Percentiles rank a stretch among this genome's conserved stretches.
These are phyloP conservation scores for Lithospermum erythrorhizon DNA, from an alignment of 257 asterid species.

Conservation along the genomic window DNA sequence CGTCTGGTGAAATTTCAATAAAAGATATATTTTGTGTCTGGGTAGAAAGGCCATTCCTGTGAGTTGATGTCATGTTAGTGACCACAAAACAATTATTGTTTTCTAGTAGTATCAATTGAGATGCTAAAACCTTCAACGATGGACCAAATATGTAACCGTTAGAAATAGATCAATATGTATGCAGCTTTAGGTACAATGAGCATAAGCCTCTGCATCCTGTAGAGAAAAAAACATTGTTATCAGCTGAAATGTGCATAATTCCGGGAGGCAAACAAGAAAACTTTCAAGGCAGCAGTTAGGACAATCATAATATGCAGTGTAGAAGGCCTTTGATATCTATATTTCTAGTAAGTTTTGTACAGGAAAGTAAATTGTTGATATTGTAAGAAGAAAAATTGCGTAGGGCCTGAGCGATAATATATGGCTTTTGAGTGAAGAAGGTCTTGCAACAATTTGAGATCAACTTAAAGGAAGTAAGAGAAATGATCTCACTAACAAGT, in stretches of 20 bases:
- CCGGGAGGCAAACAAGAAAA: neutral
- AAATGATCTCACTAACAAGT: too few species aligned
- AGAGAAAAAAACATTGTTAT: constrained; percentile 10
- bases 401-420: neutral
- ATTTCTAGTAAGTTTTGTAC: neutral
- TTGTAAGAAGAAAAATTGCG: neutral
- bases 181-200: constrained; percentile 21
- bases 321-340: neutral
- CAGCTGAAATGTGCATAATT: constrained; percentile 7
- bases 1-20: constrained; percentile 76
- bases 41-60: constrained; percentile 85
- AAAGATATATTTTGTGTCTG: constrained; percentile 74
- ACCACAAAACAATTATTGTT: neutral
- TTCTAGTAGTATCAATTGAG: neutral
- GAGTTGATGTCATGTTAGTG: constrained; percentile 16
- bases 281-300: neutral
- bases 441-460: too few species aligned
- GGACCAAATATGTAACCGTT: neutral
- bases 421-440: too few species aligned
- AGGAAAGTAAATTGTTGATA: too few species aligned
- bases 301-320: neutral
- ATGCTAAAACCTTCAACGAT: neutral
- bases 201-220: constrained; percentile 97
- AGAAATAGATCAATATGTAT: neutral
- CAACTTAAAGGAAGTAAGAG: too few species aligned